These are phyloP conservation scores for Anthracocystis panici-leucophaei DNA, from an alignment of 1,284 basidiomycete species.

Conservation along the genomic window DNA sequence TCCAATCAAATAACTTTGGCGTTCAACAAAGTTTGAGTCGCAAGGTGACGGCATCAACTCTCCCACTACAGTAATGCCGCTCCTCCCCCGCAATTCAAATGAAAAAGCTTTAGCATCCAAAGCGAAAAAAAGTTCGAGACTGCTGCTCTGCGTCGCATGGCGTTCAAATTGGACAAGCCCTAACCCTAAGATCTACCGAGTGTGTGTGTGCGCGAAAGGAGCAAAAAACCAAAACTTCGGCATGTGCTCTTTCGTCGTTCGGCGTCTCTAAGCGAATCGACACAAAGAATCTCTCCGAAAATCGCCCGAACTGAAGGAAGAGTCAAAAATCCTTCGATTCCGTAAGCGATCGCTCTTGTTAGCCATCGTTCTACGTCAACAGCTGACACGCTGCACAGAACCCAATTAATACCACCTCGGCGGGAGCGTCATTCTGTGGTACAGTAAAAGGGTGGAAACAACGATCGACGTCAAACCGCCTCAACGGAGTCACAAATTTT, in stretches of 20 bases:
- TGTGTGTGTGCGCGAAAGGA: not conserved
- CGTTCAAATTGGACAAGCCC: not conserved
- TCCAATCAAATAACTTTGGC: constrained; percentile 1
- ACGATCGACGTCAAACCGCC: constrained; percentile 5
- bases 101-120: too few relatives aligned
- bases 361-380: too few relatives aligned
- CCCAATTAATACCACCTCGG: too few relatives aligned
- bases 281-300: constrained; percentile 15
- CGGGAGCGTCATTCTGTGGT: too few relatives aligned
- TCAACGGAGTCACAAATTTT: not conserved
- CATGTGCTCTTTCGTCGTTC: not conserved
- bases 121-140: too few relatives aligned
- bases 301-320: constrained; percentile 1
- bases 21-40: constrained; percentile 5
- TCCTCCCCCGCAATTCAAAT: not conserved
- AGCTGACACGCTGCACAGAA: too few relatives aligned
- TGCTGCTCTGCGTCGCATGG: too few relatives aligned
- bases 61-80: not conserved
- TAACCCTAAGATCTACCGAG: not conserved
- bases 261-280: not conserved
- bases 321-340: too few relatives aligned
- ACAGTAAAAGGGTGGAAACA: not conserved
- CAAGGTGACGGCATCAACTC: constrained; percentile 22
- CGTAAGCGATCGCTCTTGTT: too few relatives aligned
- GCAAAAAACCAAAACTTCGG: not conserved